These are phyloP conservation scores for Paramecium sonneborni DNA, from an alignment of 73 alveolate species.

Conservation along the genomic window DNA sequence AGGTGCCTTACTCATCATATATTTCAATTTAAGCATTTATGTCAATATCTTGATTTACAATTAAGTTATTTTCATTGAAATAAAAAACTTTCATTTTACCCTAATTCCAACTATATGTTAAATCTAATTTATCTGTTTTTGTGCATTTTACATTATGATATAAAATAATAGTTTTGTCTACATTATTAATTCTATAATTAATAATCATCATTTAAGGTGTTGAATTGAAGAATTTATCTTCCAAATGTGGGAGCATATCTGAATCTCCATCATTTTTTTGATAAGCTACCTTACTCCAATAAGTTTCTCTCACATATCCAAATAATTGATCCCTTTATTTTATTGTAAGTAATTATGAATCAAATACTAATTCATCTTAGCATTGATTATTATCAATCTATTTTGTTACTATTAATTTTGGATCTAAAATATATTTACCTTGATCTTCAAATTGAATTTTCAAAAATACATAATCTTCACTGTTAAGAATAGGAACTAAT, in stretches of 20 bases:
- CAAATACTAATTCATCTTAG: neutral
- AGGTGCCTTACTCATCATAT: conserved; percentile 43
- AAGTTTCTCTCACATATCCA: neutral
- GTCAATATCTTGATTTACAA: neutral
- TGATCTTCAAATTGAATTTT: neutral
- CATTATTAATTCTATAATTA: neutral
- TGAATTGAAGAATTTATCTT: conserved; percentile 33
- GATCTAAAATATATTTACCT: neutral
- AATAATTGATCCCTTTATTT: neutral
- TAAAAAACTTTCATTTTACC: neutral
- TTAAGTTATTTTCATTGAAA: neutral
- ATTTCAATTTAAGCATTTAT: neutral
- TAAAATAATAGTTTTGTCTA: neutral
- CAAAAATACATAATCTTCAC: neutral
- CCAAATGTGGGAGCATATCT: neutral
- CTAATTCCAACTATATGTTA: neutral
- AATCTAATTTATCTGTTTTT: neutral
- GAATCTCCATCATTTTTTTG: conserved; percentile 51
- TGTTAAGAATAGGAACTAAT: conserved; percentile 12
- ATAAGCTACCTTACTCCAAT: neutral
- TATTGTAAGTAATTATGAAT: neutral
- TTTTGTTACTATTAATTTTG: neutral
- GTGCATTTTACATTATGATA: neutral
- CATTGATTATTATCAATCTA: neutral
- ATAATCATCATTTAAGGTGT: conserved; percentile 8